phyloP scores from a whole-genome alignment of 108 stramenopile genomes.

The Skeletonema marinoi region DNA sequence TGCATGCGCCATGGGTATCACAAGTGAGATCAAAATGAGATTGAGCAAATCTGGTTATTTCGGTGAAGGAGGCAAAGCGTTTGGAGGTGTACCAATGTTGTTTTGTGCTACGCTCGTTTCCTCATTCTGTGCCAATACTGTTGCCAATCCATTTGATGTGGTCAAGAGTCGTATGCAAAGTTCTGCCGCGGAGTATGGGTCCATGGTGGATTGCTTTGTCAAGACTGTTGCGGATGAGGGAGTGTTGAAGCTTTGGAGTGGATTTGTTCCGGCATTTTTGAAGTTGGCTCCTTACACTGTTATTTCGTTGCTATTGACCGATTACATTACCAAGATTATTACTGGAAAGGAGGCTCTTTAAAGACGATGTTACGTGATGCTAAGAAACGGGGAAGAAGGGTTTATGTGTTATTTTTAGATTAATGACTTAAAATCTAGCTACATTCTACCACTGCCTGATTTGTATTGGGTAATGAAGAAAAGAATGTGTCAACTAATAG shows the following conservation, averaged over 20 bases:
- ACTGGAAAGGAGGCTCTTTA: slow-evolving; percentile 70
- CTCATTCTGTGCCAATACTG: slow-evolving; percentile 67
- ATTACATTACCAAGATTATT: slow-evolving; percentile 63
- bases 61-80: slow-evolving; percentile 56
- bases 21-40: slow-evolving; percentile 61
- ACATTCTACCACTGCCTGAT: neutral
- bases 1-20: slow-evolving; percentile 67
- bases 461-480: neutral
- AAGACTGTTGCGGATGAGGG: slow-evolving; percentile 60
- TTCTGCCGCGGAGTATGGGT: slow-evolving; percentile 48
- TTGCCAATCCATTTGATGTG: slow-evolving; percentile 79
- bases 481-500: neutral
- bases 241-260: slow-evolving; percentile 57
- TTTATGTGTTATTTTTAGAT: neutral
- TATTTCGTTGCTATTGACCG: slow-evolving; percentile 66
- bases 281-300: slow-evolving; percentile 81
- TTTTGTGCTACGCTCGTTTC: slow-evolving; percentile 66
- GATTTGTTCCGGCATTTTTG: slow-evolving; percentile 74
- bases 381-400: neutral
- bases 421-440: neutral
- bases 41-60: slow-evolving; percentile 54
- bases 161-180: slow-evolving; percentile 73
- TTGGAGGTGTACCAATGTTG: slow-evolving; percentile 60
- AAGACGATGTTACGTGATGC: neutral
- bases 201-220: slow-evolving; percentile 66